Evolutionary conservation across 2,329 filamentous ascomycete species (phyloP).

Genomic region (Atkinsonella hypoxylon): DNA sequence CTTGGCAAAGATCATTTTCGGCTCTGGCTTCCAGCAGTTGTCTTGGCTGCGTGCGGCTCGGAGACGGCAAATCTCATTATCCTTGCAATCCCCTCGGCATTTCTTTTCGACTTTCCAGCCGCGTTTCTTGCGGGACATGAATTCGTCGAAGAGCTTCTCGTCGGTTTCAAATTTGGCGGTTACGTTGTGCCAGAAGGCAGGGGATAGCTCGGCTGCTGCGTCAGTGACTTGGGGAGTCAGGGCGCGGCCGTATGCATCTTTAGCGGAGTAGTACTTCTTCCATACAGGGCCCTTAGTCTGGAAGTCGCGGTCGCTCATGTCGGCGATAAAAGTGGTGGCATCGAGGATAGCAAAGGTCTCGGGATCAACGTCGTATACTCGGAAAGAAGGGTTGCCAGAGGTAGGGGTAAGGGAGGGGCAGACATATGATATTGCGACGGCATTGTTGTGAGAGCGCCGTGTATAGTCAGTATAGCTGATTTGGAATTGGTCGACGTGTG

Average conservation of each 20-base stretch:
- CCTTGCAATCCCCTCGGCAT: conserved; percentile 30
- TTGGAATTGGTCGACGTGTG: conserved; percentile 43
- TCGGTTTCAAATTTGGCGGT: conserved; percentile 34
- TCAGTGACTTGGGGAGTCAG: conserved; percentile 26
- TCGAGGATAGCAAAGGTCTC: conserved; percentile 43
- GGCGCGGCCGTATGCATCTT: conserved; percentile 35
- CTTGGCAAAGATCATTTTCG: conserved; percentile 22
- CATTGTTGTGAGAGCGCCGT: conserved; percentile 27
- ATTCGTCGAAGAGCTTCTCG: conserved; percentile 30
- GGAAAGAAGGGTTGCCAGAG: conserved; percentile 42
- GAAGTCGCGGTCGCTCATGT: conserved; percentile 31
- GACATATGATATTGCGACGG: conserved; percentile 37
- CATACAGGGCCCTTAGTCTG: conserved; percentile 32
- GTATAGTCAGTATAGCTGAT: conserved; percentile 39
- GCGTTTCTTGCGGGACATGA: conserved; percentile 32
- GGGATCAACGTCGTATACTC: conserved; percentile 44
- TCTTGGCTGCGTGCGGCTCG: conserved; percentile 37
- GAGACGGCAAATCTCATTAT: conserved; percentile 36
- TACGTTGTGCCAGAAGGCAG: conserved; percentile 46
- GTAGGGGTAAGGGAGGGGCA: conserved; percentile 40
- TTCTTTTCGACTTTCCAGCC: conserved; percentile 24
- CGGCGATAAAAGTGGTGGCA: conserved; percentile 39
- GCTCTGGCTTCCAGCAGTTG: conserved; percentile 30
- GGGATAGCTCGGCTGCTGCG: conserved; percentile 32
- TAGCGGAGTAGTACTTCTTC: conserved; percentile 43